Evolutionary conservation across 2,329 filamentous ascomycete species (phyloP).

Genomic region (Plenodomus lindquistii): DNA sequence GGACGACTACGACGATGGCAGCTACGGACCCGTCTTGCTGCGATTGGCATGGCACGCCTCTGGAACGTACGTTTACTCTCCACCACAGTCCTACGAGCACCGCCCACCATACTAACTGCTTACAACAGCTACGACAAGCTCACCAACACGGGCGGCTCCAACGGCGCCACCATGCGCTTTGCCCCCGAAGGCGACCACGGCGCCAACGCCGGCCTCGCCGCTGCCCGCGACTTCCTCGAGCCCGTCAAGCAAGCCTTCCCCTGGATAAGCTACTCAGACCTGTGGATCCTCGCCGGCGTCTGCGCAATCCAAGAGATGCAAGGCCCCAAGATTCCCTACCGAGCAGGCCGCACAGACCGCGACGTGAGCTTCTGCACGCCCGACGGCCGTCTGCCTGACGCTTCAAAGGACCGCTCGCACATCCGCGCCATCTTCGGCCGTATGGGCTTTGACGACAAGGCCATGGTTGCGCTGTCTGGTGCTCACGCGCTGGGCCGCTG

Average conservation of each 20-base stretch:
- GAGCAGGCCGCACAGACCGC: conserved; percentile 80
- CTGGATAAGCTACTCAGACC: conserved; percentile 95
- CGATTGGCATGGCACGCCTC: conserved; percentile 93
- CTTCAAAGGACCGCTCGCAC: conserved; percentile 73
- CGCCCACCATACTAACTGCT: conserved; percentile 12
- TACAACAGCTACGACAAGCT: conserved; percentile 70
- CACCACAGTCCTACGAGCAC: not conserved
- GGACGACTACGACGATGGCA: conserved; percentile 95
- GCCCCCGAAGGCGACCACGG: conserved; percentile 85
- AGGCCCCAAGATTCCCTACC: conserved; percentile 83
- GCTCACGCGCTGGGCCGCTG: conserved; percentile 82
- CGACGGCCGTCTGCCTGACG: conserved; percentile 88
- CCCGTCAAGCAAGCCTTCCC: conserved; percentile 87
- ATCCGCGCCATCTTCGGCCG: conserved; percentile 90
- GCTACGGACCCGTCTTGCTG: conserved; percentile 88
- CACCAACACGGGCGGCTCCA: conserved; percentile 88
- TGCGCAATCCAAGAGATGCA: conserved; percentile 93
- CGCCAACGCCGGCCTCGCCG: conserved; percentile 87
- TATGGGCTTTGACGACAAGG: conserved; percentile 97
- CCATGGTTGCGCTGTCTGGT: conserved; percentile 90
- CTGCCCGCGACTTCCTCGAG: conserved; percentile 89
- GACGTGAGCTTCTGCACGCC: conserved; percentile 87
- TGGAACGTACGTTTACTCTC: conserved; percentile 62
- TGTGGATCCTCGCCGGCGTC: conserved; percentile 91
- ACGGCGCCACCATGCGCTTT: conserved; percentile 97